phyloP scores from a whole-genome alignment of 2,329 filamentous ascomycete species.

The Acarospora socialis region DNA sequence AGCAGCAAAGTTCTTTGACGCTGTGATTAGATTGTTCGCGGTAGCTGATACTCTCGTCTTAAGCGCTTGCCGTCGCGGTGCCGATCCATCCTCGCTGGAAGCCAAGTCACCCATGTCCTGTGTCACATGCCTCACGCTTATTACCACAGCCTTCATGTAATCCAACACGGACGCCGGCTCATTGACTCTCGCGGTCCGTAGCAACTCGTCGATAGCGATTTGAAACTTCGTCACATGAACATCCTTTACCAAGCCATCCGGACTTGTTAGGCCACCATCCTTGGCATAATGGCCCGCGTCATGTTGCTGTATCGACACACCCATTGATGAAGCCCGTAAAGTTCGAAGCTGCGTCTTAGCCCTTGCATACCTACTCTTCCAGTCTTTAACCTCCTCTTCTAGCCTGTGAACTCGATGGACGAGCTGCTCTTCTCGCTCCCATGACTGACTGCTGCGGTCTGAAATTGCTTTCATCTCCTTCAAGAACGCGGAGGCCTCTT shows the following conservation, averaged over 20 bases:
- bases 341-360: slow-evolving; percentile 76
- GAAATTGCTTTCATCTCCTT: slow-evolving; percentile 81
- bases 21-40: slow-evolving; percentile 90
- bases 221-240: slow-evolving; percentile 92
- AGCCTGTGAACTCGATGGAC: slow-evolving; percentile 60
- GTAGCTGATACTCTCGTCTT: slow-evolving; percentile 79
- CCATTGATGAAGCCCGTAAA: slow-evolving; percentile 66
- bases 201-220: slow-evolving; percentile 78
- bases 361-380: slow-evolving; percentile 79
- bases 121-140: slow-evolving; percentile 69
- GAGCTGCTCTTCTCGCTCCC: slow-evolving; percentile 70
- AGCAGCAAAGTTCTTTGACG: slow-evolving; percentile 77
- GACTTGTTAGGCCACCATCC: slow-evolving; percentile 57
- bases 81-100: slow-evolving; percentile 37
- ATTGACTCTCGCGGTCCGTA: slow-evolving; percentile 61
- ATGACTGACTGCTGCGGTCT: slow-evolving; percentile 60
- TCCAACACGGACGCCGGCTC: slow-evolving; percentile 63
- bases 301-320: slow-evolving; percentile 39
- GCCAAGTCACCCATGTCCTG: slow-evolving; percentile 56
- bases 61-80: slow-evolving; percentile 51
- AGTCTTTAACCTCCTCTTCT: slow-evolving; percentile 72
- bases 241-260: slow-evolving; percentile 71
- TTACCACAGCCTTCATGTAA: slow-evolving; percentile 73
- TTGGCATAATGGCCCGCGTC: slow-evolving; percentile 40
- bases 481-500: slow-evolving; percentile 69